Conservation (phyloP, 345 rosid species). For the Raphanus raphanistrum region DNA sequence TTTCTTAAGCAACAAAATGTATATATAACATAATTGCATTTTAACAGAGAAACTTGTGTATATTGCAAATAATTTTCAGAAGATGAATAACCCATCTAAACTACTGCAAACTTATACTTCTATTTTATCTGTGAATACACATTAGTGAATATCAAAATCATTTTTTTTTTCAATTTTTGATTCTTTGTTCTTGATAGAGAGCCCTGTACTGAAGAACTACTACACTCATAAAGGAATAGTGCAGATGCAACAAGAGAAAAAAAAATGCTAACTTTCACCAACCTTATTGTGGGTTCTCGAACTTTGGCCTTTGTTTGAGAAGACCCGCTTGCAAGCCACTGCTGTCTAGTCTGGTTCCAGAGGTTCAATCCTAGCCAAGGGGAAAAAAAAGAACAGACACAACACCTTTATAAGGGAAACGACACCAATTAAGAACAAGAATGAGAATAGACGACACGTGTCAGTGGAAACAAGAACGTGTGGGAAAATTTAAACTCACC, state of each 20-base stretch:
- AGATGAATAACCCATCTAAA: neutral
- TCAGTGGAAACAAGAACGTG: neutral
- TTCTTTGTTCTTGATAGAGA: neutral
- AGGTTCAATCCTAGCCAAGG: slow-evolving; percentile 56
- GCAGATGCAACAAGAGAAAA: neutral
- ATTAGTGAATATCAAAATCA: neutral
- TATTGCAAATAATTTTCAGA: neutral
- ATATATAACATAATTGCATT: neutral
- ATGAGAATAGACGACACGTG: neutral
- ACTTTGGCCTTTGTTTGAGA: slow-evolving; percentile 37
- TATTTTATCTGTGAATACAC: neutral
- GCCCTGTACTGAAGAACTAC: neutral
- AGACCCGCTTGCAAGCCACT: slow-evolving; percentile 60
- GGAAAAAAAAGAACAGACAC: slow-evolving; percentile 16
- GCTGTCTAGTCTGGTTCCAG: slow-evolving; percentile 76
- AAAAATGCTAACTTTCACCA: slow-evolving; percentile 12
- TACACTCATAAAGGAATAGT: neutral
- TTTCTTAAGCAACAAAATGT: neutral
- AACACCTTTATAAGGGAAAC: neutral
- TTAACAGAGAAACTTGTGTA: neutral
- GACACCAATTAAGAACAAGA: neutral
- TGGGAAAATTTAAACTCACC: slow-evolving; percentile 47
- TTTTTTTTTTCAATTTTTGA: neutral
- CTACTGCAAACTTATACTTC: neutral
- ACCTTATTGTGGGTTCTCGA: slow-evolving; percentile 76